Conservation (phyloP, 805 yeast genomes). For the Dipodascus geniculatus region DNA sequence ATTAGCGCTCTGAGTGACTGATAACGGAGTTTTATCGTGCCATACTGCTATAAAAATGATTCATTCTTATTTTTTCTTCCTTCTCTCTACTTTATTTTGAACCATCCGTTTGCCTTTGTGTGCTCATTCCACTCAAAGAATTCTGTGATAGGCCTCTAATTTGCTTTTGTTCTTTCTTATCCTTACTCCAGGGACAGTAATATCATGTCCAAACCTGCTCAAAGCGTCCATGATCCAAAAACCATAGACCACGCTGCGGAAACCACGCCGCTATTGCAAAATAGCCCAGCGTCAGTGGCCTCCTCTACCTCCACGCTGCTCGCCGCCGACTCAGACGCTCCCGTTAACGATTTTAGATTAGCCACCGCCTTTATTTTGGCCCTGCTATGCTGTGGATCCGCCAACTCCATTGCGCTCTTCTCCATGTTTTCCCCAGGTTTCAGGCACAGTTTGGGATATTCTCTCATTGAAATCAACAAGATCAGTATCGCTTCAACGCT, state of each 20-base stretch:
- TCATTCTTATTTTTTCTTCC: neutral
- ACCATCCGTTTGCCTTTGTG: neutral
- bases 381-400: constrained; percentile 36
- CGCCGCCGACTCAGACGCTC: no score
- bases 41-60: neutral
- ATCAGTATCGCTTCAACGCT: constrained; percentile 63
- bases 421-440: constrained; percentile 69
- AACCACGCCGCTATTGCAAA: neutral
- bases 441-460: constrained; percentile 42
- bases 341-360: neutral
- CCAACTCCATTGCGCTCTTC: constrained; percentile 76
- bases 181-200: neutral
- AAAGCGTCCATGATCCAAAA: neutral
- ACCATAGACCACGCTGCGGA: neutral
- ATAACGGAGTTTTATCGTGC: neutral
- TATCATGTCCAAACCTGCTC: neutral
- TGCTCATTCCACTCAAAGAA: no score
- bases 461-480: constrained; percentile 57
- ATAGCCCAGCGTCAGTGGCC: neutral
- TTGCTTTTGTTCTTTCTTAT: neutral
- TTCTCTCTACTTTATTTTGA: no score
- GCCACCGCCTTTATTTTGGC: neutral
- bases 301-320: neutral
- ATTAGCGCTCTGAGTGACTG: neutral
- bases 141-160: no score